Conservation (phyloP, 163 green algal species). For the Chloroidium sp. region DNA sequence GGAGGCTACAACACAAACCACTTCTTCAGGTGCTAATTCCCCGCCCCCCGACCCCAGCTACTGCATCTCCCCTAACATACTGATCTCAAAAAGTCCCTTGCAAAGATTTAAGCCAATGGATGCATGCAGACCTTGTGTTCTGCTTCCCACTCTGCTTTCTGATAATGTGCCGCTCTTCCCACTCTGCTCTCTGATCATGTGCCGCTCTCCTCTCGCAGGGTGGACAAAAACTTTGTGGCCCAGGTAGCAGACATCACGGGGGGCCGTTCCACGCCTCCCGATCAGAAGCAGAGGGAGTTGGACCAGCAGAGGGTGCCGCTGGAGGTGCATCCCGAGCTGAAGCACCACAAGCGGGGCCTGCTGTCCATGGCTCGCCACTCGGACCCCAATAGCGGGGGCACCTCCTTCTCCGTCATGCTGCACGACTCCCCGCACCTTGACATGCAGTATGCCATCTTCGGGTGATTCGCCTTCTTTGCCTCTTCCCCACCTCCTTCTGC, state of each 20-base stretch:
- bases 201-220: constrained; percentile 11
- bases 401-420: constrained; percentile 86
- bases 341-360: constrained; percentile 65
- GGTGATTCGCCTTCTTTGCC: constrained; percentile 8
- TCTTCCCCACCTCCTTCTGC: too few species aligned
- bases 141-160: too few species aligned
- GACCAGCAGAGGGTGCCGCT: constrained; percentile 65
- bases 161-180: too few species aligned
- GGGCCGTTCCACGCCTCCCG: constrained; percentile 27
- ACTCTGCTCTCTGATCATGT: too few species aligned
- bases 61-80: too few species aligned
- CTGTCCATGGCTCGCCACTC: constrained; percentile 66
- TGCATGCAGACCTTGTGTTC: too few species aligned
- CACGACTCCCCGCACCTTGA: constrained; percentile 83
- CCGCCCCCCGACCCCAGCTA: too few species aligned
- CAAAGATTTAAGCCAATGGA: too few species aligned
- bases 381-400: constrained; percentile 80
- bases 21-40: constrained; percentile 50
- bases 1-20: constrained; percentile 66
- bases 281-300: neutral
- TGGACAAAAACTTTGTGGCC: constrained; percentile 92
- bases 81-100: too few species aligned
- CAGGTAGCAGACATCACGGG: constrained; percentile 64
- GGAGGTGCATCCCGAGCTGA: constrained; percentile 62
- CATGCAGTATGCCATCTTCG: constrained; percentile 74